Evolutionary conservation across 768 basidiomycete species (phyloP).

Genomic region (Neoboletus magnificus): DNA sequence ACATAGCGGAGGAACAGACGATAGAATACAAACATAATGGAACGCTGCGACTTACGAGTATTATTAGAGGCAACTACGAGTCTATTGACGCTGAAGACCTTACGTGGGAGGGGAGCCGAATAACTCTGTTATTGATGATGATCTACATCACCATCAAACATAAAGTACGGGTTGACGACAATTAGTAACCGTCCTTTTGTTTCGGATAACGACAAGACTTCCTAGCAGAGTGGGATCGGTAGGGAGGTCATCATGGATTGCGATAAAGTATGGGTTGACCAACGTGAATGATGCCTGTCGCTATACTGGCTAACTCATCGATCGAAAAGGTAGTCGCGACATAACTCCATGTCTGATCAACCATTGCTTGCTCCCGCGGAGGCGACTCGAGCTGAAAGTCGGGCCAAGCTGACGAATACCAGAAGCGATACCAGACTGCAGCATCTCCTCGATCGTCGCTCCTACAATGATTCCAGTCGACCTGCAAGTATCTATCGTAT

Average conservation of each 20-base stretch:
- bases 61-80: background rate
- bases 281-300: too few relatives aligned
- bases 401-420: too few relatives aligned
- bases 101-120: background rate
- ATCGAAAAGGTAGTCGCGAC: background rate
- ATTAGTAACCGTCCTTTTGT: background rate
- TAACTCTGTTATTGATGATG: background rate
- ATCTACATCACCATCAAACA: background rate
- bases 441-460: slow-evolving; percentile 12
- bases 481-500: slow-evolving; percentile 3
- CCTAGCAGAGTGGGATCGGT: background rate
- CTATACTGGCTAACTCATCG: background rate
- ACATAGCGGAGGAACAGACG: slow-evolving; percentile 7
- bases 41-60: background rate
- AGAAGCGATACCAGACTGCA: too few relatives aligned
- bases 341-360: background rate
- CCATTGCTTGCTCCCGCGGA: background rate
- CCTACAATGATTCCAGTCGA: slow-evolving; percentile 12
- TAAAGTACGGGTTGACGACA: background rate
- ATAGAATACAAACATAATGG: slow-evolving; percentile 12
- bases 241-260: background rate
- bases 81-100: background rate
- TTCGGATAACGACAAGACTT: background rate
- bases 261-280: background rate
- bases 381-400: background rate